phyloP scores from a whole-genome alignment of 2,329 filamentous ascomycete genomes.

The Fusarium chaquense region DNA sequence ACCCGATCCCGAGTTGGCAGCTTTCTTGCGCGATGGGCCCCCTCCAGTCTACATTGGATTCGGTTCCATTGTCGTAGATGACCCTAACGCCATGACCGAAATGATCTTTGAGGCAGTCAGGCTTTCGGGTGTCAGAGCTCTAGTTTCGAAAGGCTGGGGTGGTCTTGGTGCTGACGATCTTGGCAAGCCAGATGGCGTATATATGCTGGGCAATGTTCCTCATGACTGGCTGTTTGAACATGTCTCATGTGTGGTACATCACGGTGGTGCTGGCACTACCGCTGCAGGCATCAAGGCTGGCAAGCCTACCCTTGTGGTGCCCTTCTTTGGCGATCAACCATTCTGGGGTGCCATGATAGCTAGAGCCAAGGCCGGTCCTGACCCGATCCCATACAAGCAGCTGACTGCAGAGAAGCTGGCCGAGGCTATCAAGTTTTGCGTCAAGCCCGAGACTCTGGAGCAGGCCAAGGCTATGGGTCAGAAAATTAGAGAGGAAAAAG shows the following conservation, averaged over 20 bases:
- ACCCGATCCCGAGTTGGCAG: slow-evolving; percentile 72
- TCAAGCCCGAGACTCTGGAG: slow-evolving; percentile 69
- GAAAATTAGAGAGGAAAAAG: slow-evolving; percentile 75
- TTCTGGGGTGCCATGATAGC: slow-evolving; percentile 86
- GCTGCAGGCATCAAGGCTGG: slow-evolving; percentile 86
- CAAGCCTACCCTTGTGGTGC: slow-evolving; percentile 83
- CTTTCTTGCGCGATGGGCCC: slow-evolving; percentile 75
- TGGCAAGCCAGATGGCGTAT: slow-evolving; percentile 78
- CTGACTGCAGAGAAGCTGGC: slow-evolving; percentile 75
- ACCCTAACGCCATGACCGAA: slow-evolving; percentile 76
- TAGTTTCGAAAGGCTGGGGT: slow-evolving; percentile 91
- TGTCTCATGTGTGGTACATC: slow-evolving; percentile 86
- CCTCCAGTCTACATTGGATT: slow-evolving; percentile 87
- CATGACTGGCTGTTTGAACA: slow-evolving; percentile 91
- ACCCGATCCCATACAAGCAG: slow-evolving; percentile 75
- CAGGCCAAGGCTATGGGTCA: slow-evolving; percentile 69
- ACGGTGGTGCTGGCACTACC: slow-evolving; percentile 89
- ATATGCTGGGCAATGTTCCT: slow-evolving; percentile 86
- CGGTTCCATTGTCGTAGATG: slow-evolving; percentile 83
- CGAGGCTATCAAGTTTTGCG: slow-evolving; percentile 70
- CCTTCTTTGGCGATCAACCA: slow-evolving; percentile 88
- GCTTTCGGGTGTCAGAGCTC: slow-evolving; percentile 76
- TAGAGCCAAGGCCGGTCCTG: slow-evolving; percentile 77
- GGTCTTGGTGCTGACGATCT: slow-evolving; percentile 80
- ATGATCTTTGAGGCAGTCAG: slow-evolving; percentile 79